Percentiles rank a stretch among this genome's conserved stretches.
Conservation (phyloP, 2,329 filamentous ascomycete species). For the Colletotrichum orchidophilum region DNA sequence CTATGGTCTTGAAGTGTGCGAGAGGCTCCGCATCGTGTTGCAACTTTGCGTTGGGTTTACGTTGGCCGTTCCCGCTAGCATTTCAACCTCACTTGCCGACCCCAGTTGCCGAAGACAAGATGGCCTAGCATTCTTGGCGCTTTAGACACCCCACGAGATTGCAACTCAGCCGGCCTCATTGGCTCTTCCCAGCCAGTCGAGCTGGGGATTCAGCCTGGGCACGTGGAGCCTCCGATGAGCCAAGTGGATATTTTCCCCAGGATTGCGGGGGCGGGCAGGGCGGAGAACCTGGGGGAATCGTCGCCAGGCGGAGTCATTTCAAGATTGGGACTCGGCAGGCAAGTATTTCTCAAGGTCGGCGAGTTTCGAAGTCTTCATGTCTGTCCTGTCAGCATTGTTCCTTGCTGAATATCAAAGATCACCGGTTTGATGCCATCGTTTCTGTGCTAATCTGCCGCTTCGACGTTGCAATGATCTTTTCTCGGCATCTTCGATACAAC, state of each 20-base stretch:
- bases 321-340: neutral
- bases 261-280: conserved; percentile 22
- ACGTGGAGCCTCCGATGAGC: conserved; percentile 15
- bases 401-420: neutral
- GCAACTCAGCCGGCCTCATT: conserved; percentile 11
- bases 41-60: neutral
- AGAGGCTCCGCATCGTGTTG: neutral
- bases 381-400: neutral
- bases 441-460: conserved; percentile 12
- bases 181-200: neutral
- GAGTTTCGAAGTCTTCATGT: neutral
- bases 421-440: no score
- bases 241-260: conserved; percentile 22
- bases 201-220: conserved; percentile 3
- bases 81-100: conserved; percentile 16
- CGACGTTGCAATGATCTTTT: neutral
- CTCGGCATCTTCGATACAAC: conserved; percentile 22
- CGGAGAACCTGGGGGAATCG: conserved; percentile 24
- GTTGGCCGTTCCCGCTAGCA: neutral
- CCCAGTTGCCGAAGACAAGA: conserved; percentile 28
- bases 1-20: neutral
- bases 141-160: conserved; percentile 1
- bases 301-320: neutral
- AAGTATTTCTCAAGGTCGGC: neutral
- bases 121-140: conserved; percentile 14